Conservation (phyloP, 805 yeast species). For the Wickerhamomyces kurtzmanii region DNA sequence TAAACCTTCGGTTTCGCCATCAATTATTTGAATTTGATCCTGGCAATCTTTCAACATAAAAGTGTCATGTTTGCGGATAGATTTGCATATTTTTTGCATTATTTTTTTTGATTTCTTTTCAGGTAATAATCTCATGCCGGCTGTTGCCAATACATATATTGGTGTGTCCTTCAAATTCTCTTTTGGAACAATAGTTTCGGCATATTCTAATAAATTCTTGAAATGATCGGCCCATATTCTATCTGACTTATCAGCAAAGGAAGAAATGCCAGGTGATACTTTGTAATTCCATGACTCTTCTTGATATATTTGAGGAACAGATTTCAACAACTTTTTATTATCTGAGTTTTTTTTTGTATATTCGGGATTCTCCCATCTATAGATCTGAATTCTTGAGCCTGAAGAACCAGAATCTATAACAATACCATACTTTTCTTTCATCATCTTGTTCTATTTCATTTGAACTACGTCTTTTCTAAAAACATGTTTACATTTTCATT, state of each 20-base stretch:
- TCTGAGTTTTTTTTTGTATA: constrained; percentile 19
- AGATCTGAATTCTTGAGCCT: constrained; percentile 83
- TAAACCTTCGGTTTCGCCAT: constrained; percentile 90
- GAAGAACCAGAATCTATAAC: constrained; percentile 95
- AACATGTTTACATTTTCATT: too few species aligned
- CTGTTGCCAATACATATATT: constrained; percentile 86
- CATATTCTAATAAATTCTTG: constrained; percentile 53
- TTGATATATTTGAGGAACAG: constrained; percentile 63
- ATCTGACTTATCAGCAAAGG: constrained; percentile 42
- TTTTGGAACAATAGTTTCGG: constrained; percentile 59
- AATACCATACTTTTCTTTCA: constrained; percentile 53
- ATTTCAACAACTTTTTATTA: constrained; percentile 26
- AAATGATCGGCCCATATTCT: constrained; percentile 68
- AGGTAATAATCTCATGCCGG: constrained; percentile 85
- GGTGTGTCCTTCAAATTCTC: constrained; percentile 62
- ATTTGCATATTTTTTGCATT: constrained; percentile 49
- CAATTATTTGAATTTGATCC: constrained; percentile 74
- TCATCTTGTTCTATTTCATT: too few species aligned
- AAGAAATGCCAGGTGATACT: constrained; percentile 78
- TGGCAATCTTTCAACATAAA: constrained; percentile 51
- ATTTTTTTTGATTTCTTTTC: constrained; percentile 40
- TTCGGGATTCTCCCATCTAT: constrained; percentile 60
- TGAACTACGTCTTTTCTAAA: too few species aligned
- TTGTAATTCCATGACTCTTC: constrained; percentile 62
- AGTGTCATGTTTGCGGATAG: constrained; percentile 40